Evolutionary conservation across 768 basidiomycete species (phyloP).

Genomic region (Sutorius australiensis): DNA sequence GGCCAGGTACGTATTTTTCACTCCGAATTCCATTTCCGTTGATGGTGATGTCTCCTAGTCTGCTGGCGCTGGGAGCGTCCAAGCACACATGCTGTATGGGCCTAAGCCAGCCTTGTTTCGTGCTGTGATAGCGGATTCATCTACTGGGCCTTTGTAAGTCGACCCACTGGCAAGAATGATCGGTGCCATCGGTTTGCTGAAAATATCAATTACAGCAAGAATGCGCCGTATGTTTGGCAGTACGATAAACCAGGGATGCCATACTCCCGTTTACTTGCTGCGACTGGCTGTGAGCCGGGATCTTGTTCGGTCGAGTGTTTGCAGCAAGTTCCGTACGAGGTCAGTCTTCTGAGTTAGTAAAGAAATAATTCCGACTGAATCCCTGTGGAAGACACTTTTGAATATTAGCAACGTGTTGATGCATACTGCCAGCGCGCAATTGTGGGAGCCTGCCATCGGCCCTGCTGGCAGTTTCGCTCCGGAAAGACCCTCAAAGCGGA

Average conservation of each 20-base stretch:
- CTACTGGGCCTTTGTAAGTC: slow-evolving; percentile 21
- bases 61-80: slow-evolving; percentile 14
- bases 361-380: not conserved
- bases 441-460: slow-evolving; percentile 57
- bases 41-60: slow-evolving; percentile 6
- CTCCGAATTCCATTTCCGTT: not conserved
- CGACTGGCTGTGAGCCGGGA: slow-evolving; percentile 44
- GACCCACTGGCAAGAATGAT: not conserved
- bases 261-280: slow-evolving; percentile 42
- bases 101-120: slow-evolving; percentile 9
- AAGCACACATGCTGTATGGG: slow-evolving; percentile 13
- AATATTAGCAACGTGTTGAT: slow-evolving; percentile 48
- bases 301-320: slow-evolving; percentile 41
- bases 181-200: not conserved
- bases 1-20: slow-evolving; percentile 10
- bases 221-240: slow-evolving; percentile 39
- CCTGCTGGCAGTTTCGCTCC: slow-evolving; percentile 47
- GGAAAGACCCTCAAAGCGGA: slow-evolving; percentile 42
- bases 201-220: slow-evolving; percentile 40
- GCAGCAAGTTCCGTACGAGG: slow-evolving; percentile 18
- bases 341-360: not conserved
- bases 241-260: slow-evolving; percentile 53
- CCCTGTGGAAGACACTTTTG: slow-evolving; percentile 38
- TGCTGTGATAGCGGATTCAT: slow-evolving; percentile 18
- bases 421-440: slow-evolving; percentile 44